Percentiles rank a stretch among this genome's conserved stretches.
These are phyloP conservation scores for Melampsora medusae DNA, from an alignment of 1,284 basidiomycete genomes.

Conservation along the genomic window DNA sequence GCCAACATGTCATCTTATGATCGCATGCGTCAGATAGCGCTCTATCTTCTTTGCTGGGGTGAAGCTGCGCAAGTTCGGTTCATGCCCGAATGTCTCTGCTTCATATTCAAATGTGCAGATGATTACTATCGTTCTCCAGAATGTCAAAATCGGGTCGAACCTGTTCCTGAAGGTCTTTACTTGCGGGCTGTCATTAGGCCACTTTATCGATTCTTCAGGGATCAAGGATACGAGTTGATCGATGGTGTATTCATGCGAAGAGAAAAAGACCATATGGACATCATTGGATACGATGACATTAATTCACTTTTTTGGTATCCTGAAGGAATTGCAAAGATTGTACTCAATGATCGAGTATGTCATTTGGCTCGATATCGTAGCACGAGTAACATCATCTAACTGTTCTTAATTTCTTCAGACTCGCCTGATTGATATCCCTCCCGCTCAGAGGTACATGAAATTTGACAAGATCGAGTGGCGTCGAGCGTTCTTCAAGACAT, in stretches of 20 bases:
- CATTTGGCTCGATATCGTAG: background rate
- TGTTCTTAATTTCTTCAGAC: slow-evolving; percentile 59
- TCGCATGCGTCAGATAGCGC: slow-evolving; percentile 88
- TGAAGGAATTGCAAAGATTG: slow-evolving; percentile 91
- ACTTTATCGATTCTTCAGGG: slow-evolving; percentile 93
- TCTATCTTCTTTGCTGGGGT: slow-evolving; percentile 95
- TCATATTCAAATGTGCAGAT: slow-evolving; percentile 99
- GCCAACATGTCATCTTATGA: slow-evolving; percentile 98
- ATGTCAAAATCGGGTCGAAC: slow-evolving; percentile 88
- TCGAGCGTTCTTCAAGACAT: slow-evolving; percentile 92
- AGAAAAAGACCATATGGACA: slow-evolving; percentile 87
- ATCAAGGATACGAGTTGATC: slow-evolving; percentile 94
- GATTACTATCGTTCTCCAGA: slow-evolving; percentile 99
- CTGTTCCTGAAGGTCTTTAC: slow-evolving; percentile 93
- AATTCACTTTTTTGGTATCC: slow-evolving; percentile 99
- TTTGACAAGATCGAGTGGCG: slow-evolving; percentile 93
- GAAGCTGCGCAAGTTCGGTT: slow-evolving; percentile 99
- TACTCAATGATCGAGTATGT: slow-evolving; percentile 77
- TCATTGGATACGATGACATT: slow-evolving; percentile 98
- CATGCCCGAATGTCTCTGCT: slow-evolving; percentile 92
- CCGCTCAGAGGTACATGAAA: slow-evolving; percentile 87
- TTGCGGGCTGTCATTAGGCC: slow-evolving; percentile 88
- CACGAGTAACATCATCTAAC: background rate
- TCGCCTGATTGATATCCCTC: slow-evolving; percentile 81
- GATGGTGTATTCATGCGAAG: slow-evolving; percentile 87